Percentiles rank a stretch among this genome's conserved stretches.
phyloP scores from a whole-genome alignment of 1,284 basidiomycete genomes.

The Tremellales sp. region DNA sequence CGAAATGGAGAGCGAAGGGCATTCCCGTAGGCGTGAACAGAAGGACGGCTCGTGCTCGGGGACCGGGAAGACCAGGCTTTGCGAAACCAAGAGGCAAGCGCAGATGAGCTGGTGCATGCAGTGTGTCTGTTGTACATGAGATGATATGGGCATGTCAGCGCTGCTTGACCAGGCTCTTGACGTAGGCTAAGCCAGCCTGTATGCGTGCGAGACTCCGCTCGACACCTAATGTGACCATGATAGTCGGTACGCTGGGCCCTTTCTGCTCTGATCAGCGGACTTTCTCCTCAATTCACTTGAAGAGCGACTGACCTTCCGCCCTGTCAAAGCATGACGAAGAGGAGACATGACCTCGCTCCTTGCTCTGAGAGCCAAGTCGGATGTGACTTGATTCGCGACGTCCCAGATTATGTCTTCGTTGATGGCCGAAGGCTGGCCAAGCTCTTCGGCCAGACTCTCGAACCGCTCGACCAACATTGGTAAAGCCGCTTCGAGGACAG shows the following conservation, averaged over 20 bases:
- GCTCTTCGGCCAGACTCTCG: background rate
- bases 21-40: background rate
- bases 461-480: slow-evolving; percentile 3
- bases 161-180: background rate
- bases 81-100: background rate
- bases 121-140: background rate
- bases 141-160: background rate
- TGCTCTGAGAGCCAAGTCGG: slow-evolving; percentile 49
- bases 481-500: slow-evolving; percentile 13
- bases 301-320: slow-evolving; percentile 60
- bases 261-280: slow-evolving; percentile 12
- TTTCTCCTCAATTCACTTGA: background rate
- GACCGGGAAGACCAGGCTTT: background rate
- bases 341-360: slow-evolving; percentile 62
- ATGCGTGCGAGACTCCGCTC: slow-evolving; percentile 20
- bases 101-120: background rate
- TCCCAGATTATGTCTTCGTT: slow-evolving; percentile 42
- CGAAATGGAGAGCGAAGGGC: slow-evolving; percentile 4
- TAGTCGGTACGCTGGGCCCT: slow-evolving; percentile 32
- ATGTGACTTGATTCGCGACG: slow-evolving; percentile 54
- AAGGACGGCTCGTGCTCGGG: background rate
- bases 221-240: slow-evolving; percentile 29
- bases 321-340: slow-evolving; percentile 71
- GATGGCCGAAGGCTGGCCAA: slow-evolving; percentile 1
- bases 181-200: slow-evolving; percentile 15